A percentile compares a stretch with the other conserved stretches of the same genome.
These are phyloP conservation scores for Debaryomyces robertsiae DNA, from an alignment of 1,139 yeast species.

Conservation along the genomic window DNA sequence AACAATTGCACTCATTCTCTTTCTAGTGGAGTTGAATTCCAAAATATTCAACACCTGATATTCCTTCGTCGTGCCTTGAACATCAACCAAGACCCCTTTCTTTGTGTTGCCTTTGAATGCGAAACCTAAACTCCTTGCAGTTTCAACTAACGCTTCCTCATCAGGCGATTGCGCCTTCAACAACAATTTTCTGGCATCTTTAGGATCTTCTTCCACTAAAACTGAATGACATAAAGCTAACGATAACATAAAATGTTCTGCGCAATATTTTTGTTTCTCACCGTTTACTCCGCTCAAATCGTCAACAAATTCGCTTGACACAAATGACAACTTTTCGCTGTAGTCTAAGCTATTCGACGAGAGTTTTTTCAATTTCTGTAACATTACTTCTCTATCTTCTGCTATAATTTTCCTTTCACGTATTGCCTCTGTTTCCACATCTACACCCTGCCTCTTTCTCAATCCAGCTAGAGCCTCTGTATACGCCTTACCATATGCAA, in stretches of 20 bases:
- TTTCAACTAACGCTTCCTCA: slow-evolving; percentile 64
- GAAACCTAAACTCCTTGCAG: slow-evolving; percentile 59
- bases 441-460: slow-evolving; percentile 56
- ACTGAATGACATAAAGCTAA: slow-evolving; percentile 65
- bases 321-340: slow-evolving; percentile 49
- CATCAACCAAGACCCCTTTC: slow-evolving; percentile 44
- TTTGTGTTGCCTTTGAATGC: slow-evolving; percentile 51
- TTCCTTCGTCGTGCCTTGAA: slow-evolving; percentile 46
- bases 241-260: slow-evolving; percentile 54
- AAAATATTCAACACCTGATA: slow-evolving; percentile 53
- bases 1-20: slow-evolving; percentile 89
- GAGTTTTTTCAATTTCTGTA: slow-evolving; percentile 24
- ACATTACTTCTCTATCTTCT: slow-evolving; percentile 44
- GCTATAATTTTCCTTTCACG: slow-evolving; percentile 42
- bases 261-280: slow-evolving; percentile 35
- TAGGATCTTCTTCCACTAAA: slow-evolving; percentile 49
- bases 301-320: slow-evolving; percentile 47
- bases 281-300: slow-evolving; percentile 37
- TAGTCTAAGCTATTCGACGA: slow-evolving; percentile 26
- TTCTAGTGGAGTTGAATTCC: slow-evolving; percentile 56
- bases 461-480: slow-evolving; percentile 65
- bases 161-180: slow-evolving; percentile 67
- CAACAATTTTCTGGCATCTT: slow-evolving; percentile 35
- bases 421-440: slow-evolving; percentile 50
- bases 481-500: slow-evolving; percentile 59